Percentiles rank a stretch among this genome's conserved stretches.
Conservation (phyloP, 805 yeast genomes). For the Tetrapisispora fleetii region DNA sequence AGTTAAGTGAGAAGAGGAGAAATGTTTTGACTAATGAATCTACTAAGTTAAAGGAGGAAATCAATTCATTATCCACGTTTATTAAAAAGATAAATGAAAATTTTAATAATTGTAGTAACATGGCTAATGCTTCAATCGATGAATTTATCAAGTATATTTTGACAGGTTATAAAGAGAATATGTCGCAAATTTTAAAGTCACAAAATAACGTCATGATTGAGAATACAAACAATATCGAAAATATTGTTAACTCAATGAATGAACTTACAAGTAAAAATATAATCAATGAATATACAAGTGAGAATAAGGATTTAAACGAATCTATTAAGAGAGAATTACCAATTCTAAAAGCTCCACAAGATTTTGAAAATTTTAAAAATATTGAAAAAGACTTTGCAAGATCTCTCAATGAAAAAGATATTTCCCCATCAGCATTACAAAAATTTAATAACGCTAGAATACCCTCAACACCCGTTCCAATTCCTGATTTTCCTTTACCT, state of each 20-base stretch:
- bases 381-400: conserved; percentile 3
- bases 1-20: background rate
- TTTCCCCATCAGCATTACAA: background rate
- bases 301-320: conserved; percentile 1
- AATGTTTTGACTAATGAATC: background rate
- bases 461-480: conserved; percentile 23
- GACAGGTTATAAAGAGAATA: conserved; percentile 6
- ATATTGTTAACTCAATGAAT: conserved; percentile 1
- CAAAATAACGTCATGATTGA: conserved; percentile 9
- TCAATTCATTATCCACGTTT: background rate
- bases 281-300: background rate
- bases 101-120: background rate
- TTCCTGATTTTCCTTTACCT: conserved; percentile 22
- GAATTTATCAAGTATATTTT: background rate
- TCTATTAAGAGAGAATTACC: conserved; percentile 7
- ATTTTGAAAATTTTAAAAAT: conserved; percentile 8
- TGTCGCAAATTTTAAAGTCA: conserved; percentile 9
- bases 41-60: background rate
- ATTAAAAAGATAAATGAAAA: background rate
- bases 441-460: background rate
- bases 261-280: background rate
- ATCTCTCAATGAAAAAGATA: background rate
- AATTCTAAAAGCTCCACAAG: conserved; percentile 7
- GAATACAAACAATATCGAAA: conserved; percentile 1
- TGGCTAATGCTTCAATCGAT: background rate